Evolutionary conservation across 164 flowering plant genomes (phyloP).

Genomic region (Tetrastigma voinierianum): DNA sequence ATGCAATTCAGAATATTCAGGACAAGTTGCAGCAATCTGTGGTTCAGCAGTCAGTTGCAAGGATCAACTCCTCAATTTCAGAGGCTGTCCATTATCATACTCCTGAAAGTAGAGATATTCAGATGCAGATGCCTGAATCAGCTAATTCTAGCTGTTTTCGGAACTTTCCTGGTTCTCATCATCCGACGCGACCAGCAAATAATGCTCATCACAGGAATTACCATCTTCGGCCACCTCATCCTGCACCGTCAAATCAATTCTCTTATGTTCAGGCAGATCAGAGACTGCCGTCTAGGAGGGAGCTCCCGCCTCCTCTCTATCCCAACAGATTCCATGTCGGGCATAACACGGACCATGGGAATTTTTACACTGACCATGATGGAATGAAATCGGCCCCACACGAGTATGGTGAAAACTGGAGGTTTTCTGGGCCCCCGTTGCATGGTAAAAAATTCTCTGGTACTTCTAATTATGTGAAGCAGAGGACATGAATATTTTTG

Average conservation of each 20-base stretch:
- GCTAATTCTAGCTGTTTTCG: constrained; percentile 26
- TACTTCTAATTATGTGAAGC: neutral
- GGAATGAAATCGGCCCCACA: constrained; percentile 44
- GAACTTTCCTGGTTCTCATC: constrained; percentile 27
- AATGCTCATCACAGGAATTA: constrained; percentile 40
- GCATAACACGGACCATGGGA: constrained; percentile 40
- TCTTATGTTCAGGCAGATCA: constrained; percentile 65
- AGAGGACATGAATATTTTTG: too few relatives aligned
- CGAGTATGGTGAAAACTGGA: constrained; percentile 53
- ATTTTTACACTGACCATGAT: constrained; percentile 45
- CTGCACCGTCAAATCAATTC: constrained; percentile 71
- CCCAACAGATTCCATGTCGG: constrained; percentile 34
- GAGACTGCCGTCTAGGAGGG: constrained; percentile 47
- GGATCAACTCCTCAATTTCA: constrained; percentile 21
- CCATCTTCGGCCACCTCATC: constrained; percentile 69
- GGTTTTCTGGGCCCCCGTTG: constrained; percentile 43
- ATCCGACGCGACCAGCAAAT: constrained; percentile 28
- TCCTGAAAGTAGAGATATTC: constrained; percentile 43
- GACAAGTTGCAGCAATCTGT: constrained; percentile 26
- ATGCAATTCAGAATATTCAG: constrained; percentile 40
- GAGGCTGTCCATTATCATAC: constrained; percentile 35
- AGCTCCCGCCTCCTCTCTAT: constrained; percentile 45
- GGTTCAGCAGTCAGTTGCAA: constrained; percentile 26
- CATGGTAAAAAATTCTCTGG: constrained; percentile 41
- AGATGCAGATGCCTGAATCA: constrained; percentile 33